These are phyloP conservation scores for Tuber umbilicatum DNA, from an alignment of 495 filamentous ascomycete genomes.

Conservation along the genomic window DNA sequence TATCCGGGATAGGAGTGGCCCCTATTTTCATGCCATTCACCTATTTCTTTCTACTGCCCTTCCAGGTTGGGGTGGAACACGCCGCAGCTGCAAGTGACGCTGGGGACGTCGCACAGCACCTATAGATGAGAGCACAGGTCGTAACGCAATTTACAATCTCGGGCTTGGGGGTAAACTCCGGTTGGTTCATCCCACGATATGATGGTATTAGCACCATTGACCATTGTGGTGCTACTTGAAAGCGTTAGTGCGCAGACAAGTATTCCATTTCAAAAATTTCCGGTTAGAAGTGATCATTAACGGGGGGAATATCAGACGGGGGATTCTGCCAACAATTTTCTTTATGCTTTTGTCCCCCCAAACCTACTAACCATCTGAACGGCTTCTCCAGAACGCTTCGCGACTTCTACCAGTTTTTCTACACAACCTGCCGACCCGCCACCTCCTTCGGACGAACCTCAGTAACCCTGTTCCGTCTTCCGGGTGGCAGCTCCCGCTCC, in stretches of 20 bases:
- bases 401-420: slow-evolving; percentile 37
- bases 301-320: slow-evolving; percentile 4
- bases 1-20: slow-evolving; percentile 24
- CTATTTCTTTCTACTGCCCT: slow-evolving; percentile 25
- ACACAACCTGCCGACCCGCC: slow-evolving; percentile 30
- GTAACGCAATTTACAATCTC: slow-evolving; percentile 19
- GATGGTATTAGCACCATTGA: slow-evolving; percentile 32
- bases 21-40: slow-evolving; percentile 24
- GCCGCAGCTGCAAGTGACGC: slow-evolving; percentile 2
- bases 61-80: slow-evolving; percentile 5
- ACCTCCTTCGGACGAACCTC: slow-evolving; percentile 25
- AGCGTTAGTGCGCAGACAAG: slow-evolving; percentile 27
- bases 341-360: slow-evolving; percentile 20
- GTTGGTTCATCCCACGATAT: slow-evolving; percentile 27
- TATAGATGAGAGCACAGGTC: background rate
- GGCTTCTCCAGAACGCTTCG: slow-evolving; percentile 23
- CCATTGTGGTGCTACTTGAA: slow-evolving; percentile 35
- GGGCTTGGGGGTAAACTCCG: slow-evolving; percentile 26
- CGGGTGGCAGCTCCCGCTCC: slow-evolving; percentile 22
- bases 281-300: background rate
- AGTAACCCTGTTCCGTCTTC: slow-evolving; percentile 32
- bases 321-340: slow-evolving; percentile 33
- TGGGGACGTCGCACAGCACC: slow-evolving; percentile 4
- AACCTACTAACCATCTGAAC: slow-evolving; percentile 6
- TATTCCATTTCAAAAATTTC: background rate